Conservation (phyloP, 2,329 filamentous ascomycete genomes). For the Colletotrichum euphorbiae region DNA sequence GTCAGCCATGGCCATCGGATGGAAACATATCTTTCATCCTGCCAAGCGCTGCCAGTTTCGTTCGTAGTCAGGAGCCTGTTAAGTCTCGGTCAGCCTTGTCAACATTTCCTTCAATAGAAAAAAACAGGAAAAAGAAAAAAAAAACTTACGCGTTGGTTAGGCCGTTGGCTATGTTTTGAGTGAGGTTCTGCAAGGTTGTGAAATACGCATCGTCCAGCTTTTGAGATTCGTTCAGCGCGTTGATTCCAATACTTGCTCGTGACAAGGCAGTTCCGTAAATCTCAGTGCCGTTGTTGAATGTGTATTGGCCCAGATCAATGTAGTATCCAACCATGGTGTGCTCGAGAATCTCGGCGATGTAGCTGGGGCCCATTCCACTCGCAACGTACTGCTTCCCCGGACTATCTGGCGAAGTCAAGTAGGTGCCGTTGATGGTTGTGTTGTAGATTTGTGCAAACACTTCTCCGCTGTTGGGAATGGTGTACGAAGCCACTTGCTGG, state of each 20-base stretch:
- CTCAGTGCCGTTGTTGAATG: constrained; percentile 12
- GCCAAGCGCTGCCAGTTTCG: constrained; percentile 22
- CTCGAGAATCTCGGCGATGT: neutral
- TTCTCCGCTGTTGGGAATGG: neutral
- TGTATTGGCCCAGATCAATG: neutral
- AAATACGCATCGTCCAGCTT: constrained; percentile 23
- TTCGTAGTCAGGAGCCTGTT: constrained; percentile 10
- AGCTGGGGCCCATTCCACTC: neutral
- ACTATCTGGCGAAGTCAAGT: constrained; percentile 27
- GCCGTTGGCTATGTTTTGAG: constrained; percentile 26
- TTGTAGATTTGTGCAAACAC: constrained; percentile 15
- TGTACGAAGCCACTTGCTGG: constrained; percentile 13
- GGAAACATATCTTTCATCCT: constrained; percentile 17
- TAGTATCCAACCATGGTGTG: constrained; percentile 1
- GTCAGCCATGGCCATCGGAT: constrained; percentile 33
- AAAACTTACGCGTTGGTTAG: constrained; percentile 24
- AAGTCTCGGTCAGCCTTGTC: neutral
- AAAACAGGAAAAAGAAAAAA: no score
- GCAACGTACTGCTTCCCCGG: constrained; percentile 9
- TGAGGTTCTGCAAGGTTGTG: constrained; percentile 10
- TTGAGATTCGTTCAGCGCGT: constrained; percentile 3
- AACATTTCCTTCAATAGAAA: no score
- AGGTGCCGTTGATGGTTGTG: constrained; percentile 9
- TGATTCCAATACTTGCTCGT: constrained; percentile 17
- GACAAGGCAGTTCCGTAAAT: constrained; percentile 26